Base-by-base conservation (phyloP, 225 moss, liverwort and hornwort genomes). In the Polytrichum commune region DNA sequence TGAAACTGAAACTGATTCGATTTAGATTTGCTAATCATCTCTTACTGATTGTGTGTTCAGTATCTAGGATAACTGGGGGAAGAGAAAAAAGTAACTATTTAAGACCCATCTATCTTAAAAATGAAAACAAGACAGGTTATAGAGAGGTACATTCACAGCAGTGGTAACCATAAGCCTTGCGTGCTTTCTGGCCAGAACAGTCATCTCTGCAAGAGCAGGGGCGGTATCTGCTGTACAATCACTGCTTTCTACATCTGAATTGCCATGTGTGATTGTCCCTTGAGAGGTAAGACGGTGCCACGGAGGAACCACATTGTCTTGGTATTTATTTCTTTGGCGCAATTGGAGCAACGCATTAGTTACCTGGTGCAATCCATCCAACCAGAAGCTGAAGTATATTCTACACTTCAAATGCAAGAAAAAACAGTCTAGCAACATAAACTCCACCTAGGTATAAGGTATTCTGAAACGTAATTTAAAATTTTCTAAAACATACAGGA, bases 151-250 rank as follows among this genome's bases (percentile, higher is more conserved):
- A 99, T 90, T 85, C 22, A 99, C 87, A 76, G 95, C 91, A 78
- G 85, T 83, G 54, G 91, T 85, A 54, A 99, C 89, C 93, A 99
- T 90, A 18, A 81, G 73, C 71, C 80, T 74, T 22, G 98, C 98
- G 69, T 95, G 91, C 78, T 85, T 91, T 75, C 81, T 90, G 32
- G 98, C 93, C 64, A 88, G 87, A 65, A 78, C 13, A 60, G 87
- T 80, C 69, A 93, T 76, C 69, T 95, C 98, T 69, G 77, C 84
- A 61, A 85, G 82, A 29, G 66, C 79, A 74, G 78, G 73, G 38
- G 84, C 87, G 63, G 84, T 65, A 29, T 95, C 91, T 27, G 76
- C 61, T 65, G 91, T 32, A 75, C 88, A 89, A 78, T 72, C 83
- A 25, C 80, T 81, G 33, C 90, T 87, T 53, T 72, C 84, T 54